Base-by-base conservation (phyloP, 192 early-diverging fungal species). In the Kappamyces sp. region DNA sequence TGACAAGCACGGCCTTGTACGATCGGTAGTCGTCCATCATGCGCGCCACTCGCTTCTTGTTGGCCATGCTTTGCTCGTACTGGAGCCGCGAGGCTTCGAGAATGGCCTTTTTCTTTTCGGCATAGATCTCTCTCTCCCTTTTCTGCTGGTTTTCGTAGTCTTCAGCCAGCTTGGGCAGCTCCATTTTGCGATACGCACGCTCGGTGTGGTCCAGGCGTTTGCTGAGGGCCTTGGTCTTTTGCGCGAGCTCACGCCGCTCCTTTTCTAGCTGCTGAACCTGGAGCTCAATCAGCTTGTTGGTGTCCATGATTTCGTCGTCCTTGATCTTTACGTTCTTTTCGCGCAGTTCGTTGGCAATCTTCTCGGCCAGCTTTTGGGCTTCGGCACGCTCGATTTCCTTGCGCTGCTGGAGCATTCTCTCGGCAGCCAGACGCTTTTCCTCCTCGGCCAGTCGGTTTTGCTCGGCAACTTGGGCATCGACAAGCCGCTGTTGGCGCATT, bases 221-320 rank as follows among this genome's bases (percentile, higher is more conserved):
- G 51, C 74, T 73, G 57, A 88, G 74, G 12, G 73, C 48, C 72
- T 84, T 85, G 60, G 91, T 76, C 62, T 90, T 88, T 49, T 76
- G 71, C 61, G 83, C 79, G 64, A 88, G 74, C 64, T 93, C 93
- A 14, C 65, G 50, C 73, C 88, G 85, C 68, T 94, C 91, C 68
- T 93, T 88, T 71, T 99, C 89, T 32, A 96, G 64, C 63, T 94
- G 85, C 66, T 91, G 83, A 12, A 90, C 79, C 81, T 96, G 91
- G 51, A 95, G 70, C 54, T 88, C 81, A 45, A 90, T 66, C 50
- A 99, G 71, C 30, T 76, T 75, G 55, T 87, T 77, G 29, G 85
- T 86, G 71, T 94, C 88, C 64, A 94, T 66, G 55, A 77, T 74
- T 55, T 92, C 55, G 43, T 72, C 34, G 30, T 65, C 49, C 68